A percentile compares a stretch with the other conserved stretches of the same genome.
phyloP scores from a whole-genome alignment of 202 grass and related monocot genomes.

The Alloteropsis angusta region DNA sequence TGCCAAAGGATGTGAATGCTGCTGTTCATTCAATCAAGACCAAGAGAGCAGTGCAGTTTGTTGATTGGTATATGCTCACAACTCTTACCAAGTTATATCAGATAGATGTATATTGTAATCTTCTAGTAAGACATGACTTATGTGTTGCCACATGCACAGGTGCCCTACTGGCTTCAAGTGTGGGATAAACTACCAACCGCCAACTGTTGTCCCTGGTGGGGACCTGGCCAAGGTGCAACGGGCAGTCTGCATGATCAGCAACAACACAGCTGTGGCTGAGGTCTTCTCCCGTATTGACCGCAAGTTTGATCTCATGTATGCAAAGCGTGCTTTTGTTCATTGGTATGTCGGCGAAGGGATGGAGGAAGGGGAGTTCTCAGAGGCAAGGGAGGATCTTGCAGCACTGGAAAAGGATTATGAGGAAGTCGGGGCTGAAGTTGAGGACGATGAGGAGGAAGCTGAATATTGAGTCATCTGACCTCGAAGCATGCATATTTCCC shows the following conservation, averaged over 20 bases:
- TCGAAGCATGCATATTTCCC: not conserved
- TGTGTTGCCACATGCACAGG: slow-evolving; percentile 31
- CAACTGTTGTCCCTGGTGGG: slow-evolving; percentile 58
- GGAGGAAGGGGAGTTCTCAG: slow-evolving; percentile 84
- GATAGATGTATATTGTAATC: not conserved
- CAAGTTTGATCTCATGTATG: slow-evolving; percentile 79
- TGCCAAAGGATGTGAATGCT: slow-evolving; percentile 76
- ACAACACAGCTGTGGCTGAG: slow-evolving; percentile 74
- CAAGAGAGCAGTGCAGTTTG: slow-evolving; percentile 63
- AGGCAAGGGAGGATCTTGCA: slow-evolving; percentile 69
- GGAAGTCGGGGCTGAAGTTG: slow-evolving; percentile 56
- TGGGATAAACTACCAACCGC: slow-evolving; percentile 78
- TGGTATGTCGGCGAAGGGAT: slow-evolving; percentile 84
- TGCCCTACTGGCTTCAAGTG: slow-evolving; percentile 86
- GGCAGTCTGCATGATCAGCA: slow-evolving; percentile 86
- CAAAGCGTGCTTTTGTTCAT: slow-evolving; percentile 72
- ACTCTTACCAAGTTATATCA: not conserved
- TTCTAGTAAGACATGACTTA: not conserved
- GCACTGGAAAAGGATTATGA: slow-evolving; percentile 77
- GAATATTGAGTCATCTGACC: slow-evolving; percentile 39
- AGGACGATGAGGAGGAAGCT: slow-evolving; percentile 42
- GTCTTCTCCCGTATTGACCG: slow-evolving; percentile 68
- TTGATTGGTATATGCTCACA: slow-evolving; percentile 49
- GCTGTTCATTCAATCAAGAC: slow-evolving; percentile 65
- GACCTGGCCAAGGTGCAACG: slow-evolving; percentile 67